These are phyloP conservation scores for Saccharomyces eubayanus DNA, from an alignment of 805 yeast genomes.

Conservation along the genomic window DNA sequence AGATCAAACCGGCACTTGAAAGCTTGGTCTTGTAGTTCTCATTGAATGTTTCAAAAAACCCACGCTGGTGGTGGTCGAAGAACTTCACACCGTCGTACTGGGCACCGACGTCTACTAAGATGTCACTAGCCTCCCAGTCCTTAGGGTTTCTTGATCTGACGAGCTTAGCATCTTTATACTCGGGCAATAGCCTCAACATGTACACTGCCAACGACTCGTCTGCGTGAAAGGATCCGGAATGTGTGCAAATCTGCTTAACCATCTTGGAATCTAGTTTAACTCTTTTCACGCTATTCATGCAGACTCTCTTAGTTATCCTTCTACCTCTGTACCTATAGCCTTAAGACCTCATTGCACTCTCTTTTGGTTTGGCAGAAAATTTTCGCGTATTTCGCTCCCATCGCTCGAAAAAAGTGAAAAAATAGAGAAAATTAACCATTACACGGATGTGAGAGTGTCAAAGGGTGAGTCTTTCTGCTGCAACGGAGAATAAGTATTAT, in stretches of 20 bases:
- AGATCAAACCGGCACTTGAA: conserved; percentile 89
- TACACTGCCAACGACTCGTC: conserved; percentile 93
- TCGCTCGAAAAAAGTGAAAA: background rate
- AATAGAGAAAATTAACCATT: background rate
- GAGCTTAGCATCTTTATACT: conserved; percentile 55
- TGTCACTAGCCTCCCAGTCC: conserved; percentile 79
- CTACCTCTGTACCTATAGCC: background rate
- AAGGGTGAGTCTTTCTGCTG: background rate
- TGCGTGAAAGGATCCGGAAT: conserved; percentile 92
- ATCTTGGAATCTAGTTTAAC: conserved; percentile 13
- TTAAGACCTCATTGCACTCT: background rate
- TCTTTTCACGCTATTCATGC: conserved; percentile 7
- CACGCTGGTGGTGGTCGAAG: conserved; percentile 96
- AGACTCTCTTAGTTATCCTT: background rate
- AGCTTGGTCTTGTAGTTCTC: conserved; percentile 62
- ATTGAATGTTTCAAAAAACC: conserved; percentile 67
- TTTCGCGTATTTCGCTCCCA: background rate
- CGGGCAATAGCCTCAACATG: conserved; percentile 66
- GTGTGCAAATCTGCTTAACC: conserved; percentile 65
- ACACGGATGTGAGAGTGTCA: background rate
- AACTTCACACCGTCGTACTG: conserved; percentile 65
- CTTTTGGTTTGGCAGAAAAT: background rate
- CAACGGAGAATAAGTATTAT: background rate
- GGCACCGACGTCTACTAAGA: conserved; percentile 93
- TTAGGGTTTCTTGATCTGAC: conserved; percentile 78